Percentiles rank a stretch among this genome's conserved stretches.
Evolutionary conservation across 495 filamentous ascomycete genomes (phyloP).

Genomic region (Pyrenopolyporus hunteri): DNA sequence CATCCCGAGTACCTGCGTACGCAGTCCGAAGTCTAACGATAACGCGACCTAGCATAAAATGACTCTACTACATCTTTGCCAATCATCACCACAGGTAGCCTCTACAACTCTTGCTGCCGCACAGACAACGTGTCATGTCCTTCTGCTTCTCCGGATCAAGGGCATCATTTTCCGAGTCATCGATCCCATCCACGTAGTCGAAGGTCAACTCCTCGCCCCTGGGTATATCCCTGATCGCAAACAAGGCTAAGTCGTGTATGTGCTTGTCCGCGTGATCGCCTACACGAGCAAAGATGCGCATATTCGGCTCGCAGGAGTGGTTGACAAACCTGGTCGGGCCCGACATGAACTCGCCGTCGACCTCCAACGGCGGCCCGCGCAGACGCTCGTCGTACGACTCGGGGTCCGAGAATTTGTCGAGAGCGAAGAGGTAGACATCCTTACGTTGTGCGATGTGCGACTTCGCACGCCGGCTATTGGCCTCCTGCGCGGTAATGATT

Average conservation of each 20-base stretch:
- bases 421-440: constrained; percentile 78
- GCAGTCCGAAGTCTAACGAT: too few relatives aligned
- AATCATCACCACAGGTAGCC: constrained; percentile 66
- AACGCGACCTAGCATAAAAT: neutral
- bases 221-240: constrained; percentile 73
- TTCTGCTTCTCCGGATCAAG: constrained; percentile 54
- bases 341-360: constrained; percentile 62
- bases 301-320: constrained; percentile 75
- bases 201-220: constrained; percentile 81
- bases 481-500: constrained; percentile 74
- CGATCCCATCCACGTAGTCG: constrained; percentile 72
- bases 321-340: constrained; percentile 75
- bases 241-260: constrained; percentile 88
- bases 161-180: constrained; percentile 55
- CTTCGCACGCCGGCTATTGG: constrained; percentile 65
- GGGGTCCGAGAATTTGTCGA: constrained; percentile 76
- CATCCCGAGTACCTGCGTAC: too few relatives aligned
- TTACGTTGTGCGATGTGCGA: constrained; percentile 55
- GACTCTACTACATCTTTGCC: neutral
- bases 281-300: constrained; percentile 82
- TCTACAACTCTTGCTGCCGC: constrained; percentile 69
- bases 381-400: constrained; percentile 52
- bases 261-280: constrained; percentile 74
- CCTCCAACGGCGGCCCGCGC: constrained; percentile 51
- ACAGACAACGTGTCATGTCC: constrained; percentile 67